Percentiles rank a stretch among this genome's conserved stretches.
Conservation (phyloP, 129 eudicot species). For the Arctium minus region DNA sequence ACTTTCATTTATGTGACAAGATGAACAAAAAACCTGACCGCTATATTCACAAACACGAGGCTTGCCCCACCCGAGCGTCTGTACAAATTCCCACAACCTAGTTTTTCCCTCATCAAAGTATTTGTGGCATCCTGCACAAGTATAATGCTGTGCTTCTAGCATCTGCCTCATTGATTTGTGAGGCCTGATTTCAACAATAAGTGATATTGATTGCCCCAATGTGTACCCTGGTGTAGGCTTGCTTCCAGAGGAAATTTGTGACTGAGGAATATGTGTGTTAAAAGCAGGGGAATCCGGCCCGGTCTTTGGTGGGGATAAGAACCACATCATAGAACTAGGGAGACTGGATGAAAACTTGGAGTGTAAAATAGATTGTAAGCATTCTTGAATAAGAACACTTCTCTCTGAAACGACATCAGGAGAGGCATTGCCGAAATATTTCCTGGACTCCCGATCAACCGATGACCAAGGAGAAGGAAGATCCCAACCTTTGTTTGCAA, state of each 20-base stretch:
- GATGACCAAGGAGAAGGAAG: slow-evolving; percentile 83
- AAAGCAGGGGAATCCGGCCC: slow-evolving; percentile 33
- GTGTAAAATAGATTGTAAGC: slow-evolving; percentile 63
- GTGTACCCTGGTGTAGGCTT: slow-evolving; percentile 18
- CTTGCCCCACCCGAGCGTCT: slow-evolving; percentile 86
- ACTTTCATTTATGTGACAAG: slow-evolving; percentile 79
- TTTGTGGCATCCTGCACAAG: slow-evolving; percentile 84
- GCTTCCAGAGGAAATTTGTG: slow-evolving; percentile 25
- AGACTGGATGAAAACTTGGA: slow-evolving; percentile 37
- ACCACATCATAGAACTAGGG: slow-evolving; percentile 48
- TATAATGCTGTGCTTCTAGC: slow-evolving; percentile 77
- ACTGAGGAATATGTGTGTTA: slow-evolving; percentile 19
- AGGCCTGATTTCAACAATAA: slow-evolving; percentile 59
- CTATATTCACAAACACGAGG: slow-evolving; percentile 93
- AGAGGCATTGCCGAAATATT: slow-evolving; percentile 76
- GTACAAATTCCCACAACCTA: slow-evolving; percentile 61
- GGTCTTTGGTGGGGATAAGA: slow-evolving; percentile 59
- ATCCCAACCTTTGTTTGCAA: slow-evolving; percentile 50
- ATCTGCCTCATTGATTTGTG: slow-evolving; percentile 64
- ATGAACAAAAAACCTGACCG: slow-evolving; percentile 83
- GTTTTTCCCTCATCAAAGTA: slow-evolving; percentile 84
- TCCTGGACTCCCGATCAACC: slow-evolving; percentile 77
- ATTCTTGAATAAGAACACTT: slow-evolving; percentile 81
- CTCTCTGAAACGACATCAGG: slow-evolving; percentile 73
- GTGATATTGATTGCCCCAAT: slow-evolving; percentile 78